Evolutionary conservation across 2,329 filamentous ascomycete genomes (phyloP).

Genomic region (Waltergamsia citrina): DNA sequence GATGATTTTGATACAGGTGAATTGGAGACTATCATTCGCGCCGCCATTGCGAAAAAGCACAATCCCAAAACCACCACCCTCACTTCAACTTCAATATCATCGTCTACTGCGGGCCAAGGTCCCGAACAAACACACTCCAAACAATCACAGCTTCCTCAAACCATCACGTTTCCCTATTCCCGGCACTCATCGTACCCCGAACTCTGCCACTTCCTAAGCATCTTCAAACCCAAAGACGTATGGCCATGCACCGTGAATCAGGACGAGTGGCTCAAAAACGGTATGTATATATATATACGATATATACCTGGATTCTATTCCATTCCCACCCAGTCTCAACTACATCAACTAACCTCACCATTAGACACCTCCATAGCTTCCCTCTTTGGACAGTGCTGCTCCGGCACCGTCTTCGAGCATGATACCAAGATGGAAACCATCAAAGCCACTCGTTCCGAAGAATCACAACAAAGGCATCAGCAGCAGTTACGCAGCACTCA

Average conservation of each 20-base stretch:
- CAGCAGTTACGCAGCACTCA: slow-evolving; percentile 1
- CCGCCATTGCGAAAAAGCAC: slow-evolving; percentile 3
- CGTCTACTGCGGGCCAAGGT: not conserved
- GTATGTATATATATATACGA: no score
- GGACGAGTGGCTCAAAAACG: slow-evolving; percentile 48
- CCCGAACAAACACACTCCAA: not conserved
- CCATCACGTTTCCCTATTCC: slow-evolving; percentile 69
- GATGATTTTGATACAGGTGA: slow-evolving; percentile 1
- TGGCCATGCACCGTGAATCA: slow-evolving; percentile 72
- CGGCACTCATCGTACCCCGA: slow-evolving; percentile 82
- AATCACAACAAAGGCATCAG: not conserved
- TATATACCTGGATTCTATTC: no score
- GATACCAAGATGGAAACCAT: slow-evolving; percentile 47
- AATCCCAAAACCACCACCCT: not conserved
- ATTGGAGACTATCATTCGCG: slow-evolving; percentile 2
- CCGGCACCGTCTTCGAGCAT: slow-evolving; percentile 49
- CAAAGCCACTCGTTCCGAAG: not conserved
- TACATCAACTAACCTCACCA: not conserved
- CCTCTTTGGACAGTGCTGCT: slow-evolving; percentile 66
- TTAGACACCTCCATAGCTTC: slow-evolving; percentile 37
- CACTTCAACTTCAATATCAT: no score
- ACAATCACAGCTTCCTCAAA: slow-evolving; percentile 23
- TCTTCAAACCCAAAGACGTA: slow-evolving; percentile 65
- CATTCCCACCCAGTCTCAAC: not conserved
- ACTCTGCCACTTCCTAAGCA: slow-evolving; percentile 58